Evolutionary conservation across 306 rosid genomes (phyloP).

Genomic region (Lagenaria siceraria): DNA sequence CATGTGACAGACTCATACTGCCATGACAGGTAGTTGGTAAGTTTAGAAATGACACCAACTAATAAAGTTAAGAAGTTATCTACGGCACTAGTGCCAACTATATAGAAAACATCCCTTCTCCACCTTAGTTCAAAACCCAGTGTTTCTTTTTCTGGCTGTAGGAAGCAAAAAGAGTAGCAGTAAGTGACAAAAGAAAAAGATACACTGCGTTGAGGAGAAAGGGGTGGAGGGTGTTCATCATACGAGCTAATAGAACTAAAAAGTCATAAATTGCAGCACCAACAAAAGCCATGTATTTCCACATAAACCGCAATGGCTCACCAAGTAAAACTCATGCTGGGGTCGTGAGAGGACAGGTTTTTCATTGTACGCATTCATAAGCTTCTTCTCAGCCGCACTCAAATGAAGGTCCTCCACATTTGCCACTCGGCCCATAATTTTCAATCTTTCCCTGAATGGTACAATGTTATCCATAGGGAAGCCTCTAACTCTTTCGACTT

Average conservation of each 20-base stretch:
- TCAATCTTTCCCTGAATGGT: constrained; percentile 83
- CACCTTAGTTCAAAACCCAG: neutral
- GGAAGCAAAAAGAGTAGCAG: neutral
- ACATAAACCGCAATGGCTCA: constrained; percentile 11
- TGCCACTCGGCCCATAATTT: constrained; percentile 71
- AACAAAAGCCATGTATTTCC: neutral
- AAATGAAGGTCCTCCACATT: constrained; percentile 75
- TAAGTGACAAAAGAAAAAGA: neutral
- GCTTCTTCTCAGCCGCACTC: constrained; percentile 69
- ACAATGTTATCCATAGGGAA: constrained; percentile 81
- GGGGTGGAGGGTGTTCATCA: no score
- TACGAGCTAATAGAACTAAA: neutral
- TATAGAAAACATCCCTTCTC: neutral
- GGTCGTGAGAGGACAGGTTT: constrained; percentile 96
- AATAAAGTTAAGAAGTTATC: neutral
- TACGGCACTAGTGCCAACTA: neutral
- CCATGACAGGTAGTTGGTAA: neutral
- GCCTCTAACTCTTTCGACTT: constrained; percentile 91
- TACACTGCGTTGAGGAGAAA: no score
- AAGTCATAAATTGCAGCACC: neutral
- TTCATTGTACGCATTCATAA: constrained; percentile 90
- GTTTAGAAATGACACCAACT: neutral
- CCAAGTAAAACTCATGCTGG: constrained; percentile 90
- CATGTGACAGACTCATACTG: neutral
- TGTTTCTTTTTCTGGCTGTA: neutral